Evolutionary conservation across 306 rosid species (phyloP), one percentile per base, ranked within the genome.

Genomic region (Castanea crenata): DNA sequence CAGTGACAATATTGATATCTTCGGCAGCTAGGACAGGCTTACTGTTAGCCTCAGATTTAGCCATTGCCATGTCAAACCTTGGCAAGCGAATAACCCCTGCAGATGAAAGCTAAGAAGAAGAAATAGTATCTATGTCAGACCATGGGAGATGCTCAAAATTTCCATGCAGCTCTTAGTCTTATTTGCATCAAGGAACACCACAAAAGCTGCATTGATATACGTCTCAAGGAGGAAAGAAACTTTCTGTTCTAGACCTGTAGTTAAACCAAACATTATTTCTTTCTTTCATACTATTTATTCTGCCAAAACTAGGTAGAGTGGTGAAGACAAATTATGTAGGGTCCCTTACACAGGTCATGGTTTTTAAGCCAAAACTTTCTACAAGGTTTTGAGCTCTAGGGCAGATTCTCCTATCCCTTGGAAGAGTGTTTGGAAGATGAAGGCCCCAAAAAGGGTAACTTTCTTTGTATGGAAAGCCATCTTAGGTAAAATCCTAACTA

Each of bases 21-120:
- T 93, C 99, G 76, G 85, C 89, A 76, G 94, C 97, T 51, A 95
- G 87, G 78, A 95, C 94, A 15, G 99, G 97, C 88, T 90, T 93
- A 86, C 78, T 89, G 77, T 91, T 87, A 80, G 92, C 94, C 86
- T 95, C 99, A 7, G 98, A 89, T 84, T 90, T 95, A 85, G 98
- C 96, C 97, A 95, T 93, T 73, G 83, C 92, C 97, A 93, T 93
- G 86, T 95, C 98, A 73, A 95, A 95, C 89, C 88, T 91, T 65
- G 99, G 99, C 86, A 95, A 79, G 71, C 98, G 97, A 87, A 95
- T 92, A 82, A 90, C 78, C 85, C 97, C 97, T 70, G 89, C 98
- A 75, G 99, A 90, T 56, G 99, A 95, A 85, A 95, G 97, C 99
- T 95, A 80, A 57, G 79, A 68, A 79, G 74, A 83, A 77, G 55